phyloP scores from a whole-genome alignment of 495 filamentous ascomycete genomes.

The Talaromyces ruber region DNA sequence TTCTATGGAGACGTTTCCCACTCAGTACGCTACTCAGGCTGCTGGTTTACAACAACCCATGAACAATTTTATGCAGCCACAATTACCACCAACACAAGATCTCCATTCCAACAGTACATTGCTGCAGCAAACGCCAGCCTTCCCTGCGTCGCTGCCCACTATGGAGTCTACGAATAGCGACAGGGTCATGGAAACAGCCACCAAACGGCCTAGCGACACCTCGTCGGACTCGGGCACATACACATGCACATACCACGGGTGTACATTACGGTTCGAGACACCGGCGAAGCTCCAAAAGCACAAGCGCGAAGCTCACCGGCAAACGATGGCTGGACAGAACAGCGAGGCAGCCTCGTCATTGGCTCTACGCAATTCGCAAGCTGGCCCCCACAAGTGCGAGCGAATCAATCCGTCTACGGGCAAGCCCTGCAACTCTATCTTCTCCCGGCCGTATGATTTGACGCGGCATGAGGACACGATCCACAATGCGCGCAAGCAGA shows the following conservation, averaged over 20 bases:
- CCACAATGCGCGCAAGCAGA: conserved; percentile 88
- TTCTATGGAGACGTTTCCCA: conserved; percentile 32
- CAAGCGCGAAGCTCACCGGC: conserved; percentile 87
- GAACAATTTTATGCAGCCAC: conserved; percentile 37
- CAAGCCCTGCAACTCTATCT: conserved; percentile 92
- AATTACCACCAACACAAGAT: conserved; percentile 28
- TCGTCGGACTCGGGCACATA: conserved; percentile 79
- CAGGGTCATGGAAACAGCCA: conserved; percentile 16
- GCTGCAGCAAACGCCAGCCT: conserved; percentile 36
- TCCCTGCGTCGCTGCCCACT: conserved; percentile 50
- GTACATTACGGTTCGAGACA: conserved; percentile 78
- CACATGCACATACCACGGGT: conserved; percentile 91
- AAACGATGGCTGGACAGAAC: conserved; percentile 36
- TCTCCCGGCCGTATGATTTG: conserved; percentile 96
- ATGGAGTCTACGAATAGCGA: conserved; percentile 62
- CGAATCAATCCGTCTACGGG: conserved; percentile 92
- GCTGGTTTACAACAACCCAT: conserved; percentile 44
- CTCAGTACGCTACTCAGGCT: conserved; percentile 25
- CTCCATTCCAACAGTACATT: conserved; percentile 7
- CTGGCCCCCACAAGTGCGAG: conserved; percentile 83
- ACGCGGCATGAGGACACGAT: conserved; percentile 97
- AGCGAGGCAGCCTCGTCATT: conserved; percentile 42
- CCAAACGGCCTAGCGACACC: conserved; percentile 50
- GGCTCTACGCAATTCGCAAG: conserved; percentile 64
- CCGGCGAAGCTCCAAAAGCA: conserved; percentile 85